These are phyloP conservation scores for Magnolia officinalis DNA, from an alignment of 164 flowering plant species.

Conservation along the genomic window DNA sequence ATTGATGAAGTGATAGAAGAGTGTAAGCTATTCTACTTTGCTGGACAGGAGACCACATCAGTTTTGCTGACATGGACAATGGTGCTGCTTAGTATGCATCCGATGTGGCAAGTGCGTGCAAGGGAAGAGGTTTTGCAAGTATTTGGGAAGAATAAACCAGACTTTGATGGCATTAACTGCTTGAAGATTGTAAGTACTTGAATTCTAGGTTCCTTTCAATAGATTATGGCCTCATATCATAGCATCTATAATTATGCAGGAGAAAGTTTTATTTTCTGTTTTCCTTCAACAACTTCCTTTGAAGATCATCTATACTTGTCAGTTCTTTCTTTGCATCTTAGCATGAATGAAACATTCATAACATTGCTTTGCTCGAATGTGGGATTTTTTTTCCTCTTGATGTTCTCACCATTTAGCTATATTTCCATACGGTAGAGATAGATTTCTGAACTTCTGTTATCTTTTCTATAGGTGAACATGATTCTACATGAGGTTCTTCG, in stretches of 20 bases:
- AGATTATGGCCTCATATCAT: too few species aligned
- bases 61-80: slow-evolving; percentile 9
- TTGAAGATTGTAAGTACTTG: slow-evolving; percentile 6
- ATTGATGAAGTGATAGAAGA: slow-evolving; percentile 6
- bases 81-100: slow-evolving; percentile 2
- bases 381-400: too few species aligned
- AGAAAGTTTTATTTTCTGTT: too few species aligned
- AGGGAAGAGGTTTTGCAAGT: slow-evolving; percentile 14
- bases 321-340: too few species aligned
- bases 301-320: too few species aligned
- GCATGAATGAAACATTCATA: too few species aligned
- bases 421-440: too few species aligned
- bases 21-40: slow-evolving; percentile 16
- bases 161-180: slow-evolving; percentile 6
- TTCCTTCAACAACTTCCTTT: too few species aligned
- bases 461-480: slow-evolving; percentile 6
- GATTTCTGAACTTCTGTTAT: too few species aligned
- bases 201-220: neutral
- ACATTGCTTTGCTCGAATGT: too few species aligned
- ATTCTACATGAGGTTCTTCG: slow-evolving; percentile 12
- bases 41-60: slow-evolving; percentile 12
- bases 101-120: slow-evolving; percentile 11
- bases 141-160: slow-evolving; percentile 5
- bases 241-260: too few species aligned
- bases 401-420: too few species aligned